Evolutionary conservation across 305 asterid genomes (phyloP), one percentile per base, ranked within the genome.

Genomic region (Fraxinus sp.): DNA sequence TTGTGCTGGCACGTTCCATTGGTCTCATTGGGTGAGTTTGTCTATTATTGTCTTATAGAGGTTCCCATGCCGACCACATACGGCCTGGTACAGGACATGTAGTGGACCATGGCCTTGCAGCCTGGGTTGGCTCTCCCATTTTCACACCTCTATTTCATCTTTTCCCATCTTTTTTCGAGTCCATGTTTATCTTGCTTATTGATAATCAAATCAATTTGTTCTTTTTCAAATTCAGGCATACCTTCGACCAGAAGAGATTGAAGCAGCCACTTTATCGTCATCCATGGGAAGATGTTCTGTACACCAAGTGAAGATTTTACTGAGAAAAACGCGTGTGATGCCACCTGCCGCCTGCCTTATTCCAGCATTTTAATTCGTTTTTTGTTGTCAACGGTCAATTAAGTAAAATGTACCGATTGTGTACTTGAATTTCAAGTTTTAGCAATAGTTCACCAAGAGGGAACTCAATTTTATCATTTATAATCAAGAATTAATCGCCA

Each of bases 221-320:
- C 52, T 55, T 32, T 32, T 81, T 85, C 24, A 18, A 71, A 84
- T 36, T 74, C 92, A 96, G 99, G 93, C 99, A 96, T 80, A 96
- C 99, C 4, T 96, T 96, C 80, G 99, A 96, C 89, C 99, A 96
- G 85, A 96, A 96, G 97, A 91, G 99, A 83, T 83, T 96, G 92
- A 96, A 96, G 88, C 99, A 96, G 87, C 99, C 99, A 24, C 92
- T 96, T 26, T 96, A 96, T 87, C 98, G 98, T 85, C 99, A 96
- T 89, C 98, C 99, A 2, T 96, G 99, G 99, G 99, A 94, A 90
- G 99, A 96, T 83, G 98, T 96, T 77, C 97, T 96, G 75, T 96
- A 96, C 96, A 96, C 99, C 90, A 96, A 96, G 94, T 96, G 95
- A 92, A 88, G 74, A 16, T 59, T 71, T 35, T 77, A 77, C 59